phyloP scores from a whole-genome alignment of 768 basidiomycete species.

The Saitozyma podzolica region DNA sequence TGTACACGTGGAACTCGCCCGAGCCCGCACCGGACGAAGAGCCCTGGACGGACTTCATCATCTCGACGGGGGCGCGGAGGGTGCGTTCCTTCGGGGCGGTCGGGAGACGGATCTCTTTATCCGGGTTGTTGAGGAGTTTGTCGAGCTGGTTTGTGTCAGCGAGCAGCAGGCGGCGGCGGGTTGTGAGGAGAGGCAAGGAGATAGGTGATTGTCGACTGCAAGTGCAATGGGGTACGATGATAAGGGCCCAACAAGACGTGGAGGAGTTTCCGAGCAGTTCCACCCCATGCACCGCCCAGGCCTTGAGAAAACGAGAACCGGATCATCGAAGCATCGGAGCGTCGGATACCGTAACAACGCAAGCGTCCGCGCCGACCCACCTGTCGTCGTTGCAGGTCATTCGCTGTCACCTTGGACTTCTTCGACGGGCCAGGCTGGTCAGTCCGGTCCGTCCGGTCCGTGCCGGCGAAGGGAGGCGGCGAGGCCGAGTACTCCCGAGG shows the following conservation, averaged over 20 bases:
- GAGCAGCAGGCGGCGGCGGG: too few relatives aligned
- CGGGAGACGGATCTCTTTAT: constrained; percentile 77
- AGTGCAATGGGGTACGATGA: background rate
- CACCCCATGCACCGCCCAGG: background rate
- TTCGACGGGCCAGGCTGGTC: background rate
- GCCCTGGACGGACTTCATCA: constrained; percentile 98
- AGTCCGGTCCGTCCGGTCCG: background rate
- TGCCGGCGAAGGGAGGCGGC: background rate
- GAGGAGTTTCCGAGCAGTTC: constrained; percentile 10
- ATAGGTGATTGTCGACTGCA: background rate
- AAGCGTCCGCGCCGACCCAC: too few relatives aligned
- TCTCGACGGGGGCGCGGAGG: constrained; percentile 61
- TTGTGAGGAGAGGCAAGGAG: background rate
- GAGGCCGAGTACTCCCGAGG: background rate
- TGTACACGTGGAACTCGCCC: constrained; percentile 98
- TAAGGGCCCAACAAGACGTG: constrained; percentile 10
- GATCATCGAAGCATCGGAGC: too few relatives aligned
- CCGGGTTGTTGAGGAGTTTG: constrained; percentile 83
- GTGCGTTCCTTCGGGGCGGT: constrained; percentile 77
- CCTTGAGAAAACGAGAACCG: too few relatives aligned
- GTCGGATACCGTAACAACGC: too few relatives aligned
- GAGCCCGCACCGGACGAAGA: constrained; percentile 96
- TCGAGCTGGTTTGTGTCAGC: constrained; percentile 66
- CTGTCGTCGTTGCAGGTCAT: background rate
- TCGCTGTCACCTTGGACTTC: background rate